Base-by-base conservation (phyloP, 345 rosid species). In the Euphorbia tirucalli region DNA sequence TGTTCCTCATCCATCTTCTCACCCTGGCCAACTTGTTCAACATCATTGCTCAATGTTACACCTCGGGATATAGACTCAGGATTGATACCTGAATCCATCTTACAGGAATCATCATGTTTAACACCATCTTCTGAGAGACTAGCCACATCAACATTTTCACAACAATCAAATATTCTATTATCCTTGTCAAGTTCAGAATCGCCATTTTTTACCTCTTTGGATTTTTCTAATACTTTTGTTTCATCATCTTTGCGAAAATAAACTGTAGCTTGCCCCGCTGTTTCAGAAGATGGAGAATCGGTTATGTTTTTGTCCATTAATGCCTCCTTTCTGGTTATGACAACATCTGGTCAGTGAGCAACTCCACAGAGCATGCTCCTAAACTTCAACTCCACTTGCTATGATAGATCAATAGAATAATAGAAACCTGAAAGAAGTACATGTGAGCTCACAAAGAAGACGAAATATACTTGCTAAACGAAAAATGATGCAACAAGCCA, bases 251-350 rank as follows among this genome's bases (percentile, higher is more conserved):
- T 15, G n/a, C 14, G n/a, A 49, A 49, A 15, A 49, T 49, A 0
- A 15, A 19, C 54, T 11, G 54, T 49, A 19, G 0, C 54, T 49
- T 49, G 19, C n/a, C 54, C 54, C 6, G 19, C n/a, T 49, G n/a
- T 49, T 15, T 49, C 54, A 49, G 54, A 49, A 19, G n/a, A 14
- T 49, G 54, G 54, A 49, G 64, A 62, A 68, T 57, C 21, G 19
- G 54, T 52, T 28, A 43, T 27, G 61, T n/a, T 74, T 11, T 77
- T 70, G 37, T 68, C 65, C 52, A 49, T 37, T n/a, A n/a, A n/a
- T 43, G 70, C 22, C 69, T 22, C 73, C 79, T n/a, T 61, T 77
- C 72, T 65, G 81, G 73, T 72, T 52, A 60, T 41, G 32, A 63
- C 60, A 72, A 69, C 46, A 65, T 57, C 67, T 50, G 58, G 1